These are phyloP conservation scores for Aphanoascus verrucosus DNA, from an alignment of 2,329 filamentous ascomycete species.

Conservation along the genomic window DNA sequence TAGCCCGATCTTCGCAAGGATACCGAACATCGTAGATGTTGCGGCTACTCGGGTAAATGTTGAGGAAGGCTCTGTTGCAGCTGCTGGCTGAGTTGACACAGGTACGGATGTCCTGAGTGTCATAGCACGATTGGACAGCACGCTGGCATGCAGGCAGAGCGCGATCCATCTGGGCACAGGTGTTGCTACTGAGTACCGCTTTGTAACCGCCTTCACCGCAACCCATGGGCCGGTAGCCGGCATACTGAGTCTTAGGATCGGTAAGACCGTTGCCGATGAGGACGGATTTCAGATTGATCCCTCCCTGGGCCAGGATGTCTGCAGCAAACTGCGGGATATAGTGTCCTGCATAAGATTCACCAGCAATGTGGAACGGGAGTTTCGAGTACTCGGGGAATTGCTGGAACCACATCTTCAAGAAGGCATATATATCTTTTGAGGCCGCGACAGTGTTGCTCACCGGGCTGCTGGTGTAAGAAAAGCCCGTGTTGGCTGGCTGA, in stretches of 20 bases:
- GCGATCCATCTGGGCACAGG: slow-evolving; percentile 87
- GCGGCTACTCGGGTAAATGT: slow-evolving; percentile 87
- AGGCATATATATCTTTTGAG: slow-evolving; percentile 94
- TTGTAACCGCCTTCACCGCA: slow-evolving; percentile 92
- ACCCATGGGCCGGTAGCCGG: slow-evolving; percentile 94
- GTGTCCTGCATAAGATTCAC: slow-evolving; percentile 90
- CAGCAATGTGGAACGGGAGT: slow-evolving; percentile 96
- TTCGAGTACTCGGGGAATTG: slow-evolving; percentile 91
- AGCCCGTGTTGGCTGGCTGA: slow-evolving; percentile 96
- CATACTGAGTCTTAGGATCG: slow-evolving; percentile 86
- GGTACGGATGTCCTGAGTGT: slow-evolving; percentile 61
- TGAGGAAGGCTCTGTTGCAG: slow-evolving; percentile 93
- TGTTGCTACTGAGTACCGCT: slow-evolving; percentile 64
- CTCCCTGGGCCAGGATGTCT: slow-evolving; percentile 83
- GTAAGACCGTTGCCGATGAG: slow-evolving; percentile 95
- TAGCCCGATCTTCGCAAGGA: slow-evolving; percentile 71
- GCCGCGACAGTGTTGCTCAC: slow-evolving; percentile 93
- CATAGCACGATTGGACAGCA: slow-evolving; percentile 70
- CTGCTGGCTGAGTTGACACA: slow-evolving; percentile 57
- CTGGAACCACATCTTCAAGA: slow-evolving; percentile 96
- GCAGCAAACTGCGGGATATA: slow-evolving; percentile 89
- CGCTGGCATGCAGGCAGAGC: slow-evolving; percentile 66
- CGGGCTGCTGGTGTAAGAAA: slow-evolving; percentile 79
- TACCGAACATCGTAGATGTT: slow-evolving; percentile 93
- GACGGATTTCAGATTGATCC: slow-evolving; percentile 94